Evolutionary conservation across 768 basidiomycete genomes (phyloP).

Genomic region (Trametes cingulata): DNA sequence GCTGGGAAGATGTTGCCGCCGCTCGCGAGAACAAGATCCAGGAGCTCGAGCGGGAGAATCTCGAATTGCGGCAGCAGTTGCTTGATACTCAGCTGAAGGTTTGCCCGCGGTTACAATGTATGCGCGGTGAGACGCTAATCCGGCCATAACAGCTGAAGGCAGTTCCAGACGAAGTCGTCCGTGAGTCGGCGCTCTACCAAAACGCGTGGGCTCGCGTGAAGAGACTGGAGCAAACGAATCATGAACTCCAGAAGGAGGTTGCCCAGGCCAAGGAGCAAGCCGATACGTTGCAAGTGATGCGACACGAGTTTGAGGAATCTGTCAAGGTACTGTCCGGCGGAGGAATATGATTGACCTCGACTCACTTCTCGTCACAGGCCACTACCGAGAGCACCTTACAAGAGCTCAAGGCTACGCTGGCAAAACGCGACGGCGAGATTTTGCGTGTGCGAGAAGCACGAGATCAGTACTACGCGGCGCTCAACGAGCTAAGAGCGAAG

Average conservation of each 20-base stretch:
- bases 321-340: constrained; percentile 12
- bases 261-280: constrained; percentile 47
- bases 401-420: constrained; percentile 60
- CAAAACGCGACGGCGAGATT: constrained; percentile 68
- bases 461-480: constrained; percentile 64
- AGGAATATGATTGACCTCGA: not conserved
- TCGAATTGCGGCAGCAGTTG: constrained; percentile 47
- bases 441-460: constrained; percentile 70
- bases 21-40: constrained; percentile 43
- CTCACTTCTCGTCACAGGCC: constrained; percentile 29
- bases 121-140: not conserved
- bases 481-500: constrained; percentile 66
- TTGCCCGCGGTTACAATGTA: constrained; percentile 14
- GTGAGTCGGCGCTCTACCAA: constrained; percentile 55
- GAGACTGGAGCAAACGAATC: constrained; percentile 43
- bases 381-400: constrained; percentile 53
- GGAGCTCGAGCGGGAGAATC: constrained; percentile 49
- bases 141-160: constrained; percentile 25
- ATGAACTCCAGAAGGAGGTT: constrained; percentile 42
- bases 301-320: constrained; percentile 9
- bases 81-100: constrained; percentile 49
- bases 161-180: constrained; percentile 47
- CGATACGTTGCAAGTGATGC: constrained; percentile 36
- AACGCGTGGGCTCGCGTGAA: constrained; percentile 55
- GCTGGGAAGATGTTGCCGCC: constrained; percentile 44